Evolutionary conservation across 257 asterid genomes (phyloP).

Genomic region (Mitragyna speciosa): DNA sequence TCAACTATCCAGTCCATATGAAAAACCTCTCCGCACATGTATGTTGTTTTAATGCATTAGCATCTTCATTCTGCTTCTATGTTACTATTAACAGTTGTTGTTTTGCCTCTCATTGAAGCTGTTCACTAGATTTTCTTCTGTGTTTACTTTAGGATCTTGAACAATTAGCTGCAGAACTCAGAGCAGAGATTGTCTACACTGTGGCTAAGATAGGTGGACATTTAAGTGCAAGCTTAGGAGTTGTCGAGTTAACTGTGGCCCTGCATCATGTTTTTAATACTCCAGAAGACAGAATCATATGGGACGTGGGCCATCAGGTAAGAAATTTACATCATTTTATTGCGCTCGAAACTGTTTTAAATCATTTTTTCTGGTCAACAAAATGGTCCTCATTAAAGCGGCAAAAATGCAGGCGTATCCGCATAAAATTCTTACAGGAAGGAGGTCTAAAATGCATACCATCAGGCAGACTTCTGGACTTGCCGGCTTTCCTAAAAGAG

Average conservation of each 20-base stretch:
- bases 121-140: neutral
- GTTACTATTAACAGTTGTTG: no score
- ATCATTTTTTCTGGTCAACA: neutral
- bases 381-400: neutral
- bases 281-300: slow-evolving; percentile 72
- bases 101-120: no score
- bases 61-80: neutral
- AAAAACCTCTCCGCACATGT: slow-evolving; percentile 63
- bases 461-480: slow-evolving; percentile 65
- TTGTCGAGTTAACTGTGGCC: slow-evolving; percentile 76
- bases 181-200: slow-evolving; percentile 64
- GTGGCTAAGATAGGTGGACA: slow-evolving; percentile 71
- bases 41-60: neutral
- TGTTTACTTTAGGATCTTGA: slow-evolving; percentile 60
- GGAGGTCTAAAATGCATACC: slow-evolving; percentile 71
- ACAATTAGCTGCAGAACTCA: slow-evolving; percentile 64
- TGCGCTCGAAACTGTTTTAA: neutral
- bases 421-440: slow-evolving; percentile 76
- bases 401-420: slow-evolving; percentile 52
- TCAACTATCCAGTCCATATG: slow-evolving; percentile 70
- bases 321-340: slow-evolving; percentile 9
- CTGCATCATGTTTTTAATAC: slow-evolving; percentile 75
- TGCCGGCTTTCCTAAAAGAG: slow-evolving; percentile 75
- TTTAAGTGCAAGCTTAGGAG: slow-evolving; percentile 72
- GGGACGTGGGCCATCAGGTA: slow-evolving; percentile 96